Conservation (phyloP, 129 eudicot species). For the Centella asiatica region DNA sequence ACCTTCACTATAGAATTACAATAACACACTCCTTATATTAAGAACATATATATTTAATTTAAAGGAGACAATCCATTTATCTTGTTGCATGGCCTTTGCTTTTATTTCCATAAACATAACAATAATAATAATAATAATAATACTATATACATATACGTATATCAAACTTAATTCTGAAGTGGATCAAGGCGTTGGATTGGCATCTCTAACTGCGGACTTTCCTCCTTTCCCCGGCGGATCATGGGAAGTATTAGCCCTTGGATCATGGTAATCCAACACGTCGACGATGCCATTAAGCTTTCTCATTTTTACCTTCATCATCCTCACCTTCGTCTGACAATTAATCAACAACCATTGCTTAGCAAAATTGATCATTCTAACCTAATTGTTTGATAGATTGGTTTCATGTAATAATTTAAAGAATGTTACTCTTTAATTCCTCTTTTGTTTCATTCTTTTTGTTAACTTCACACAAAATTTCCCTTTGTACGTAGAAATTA, state of each 20-base stretch:
- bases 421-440: too few species aligned
- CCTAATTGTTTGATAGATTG: too few species aligned
- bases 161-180: background rate
- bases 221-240: conserved; percentile 2
- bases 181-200: background rate
- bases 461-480: too few species aligned
- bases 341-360: background rate
- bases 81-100: background rate
- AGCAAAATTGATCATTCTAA: background rate
- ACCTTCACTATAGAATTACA: too few species aligned
- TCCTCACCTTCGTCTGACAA: background rate
- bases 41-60: background rate
- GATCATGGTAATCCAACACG: conserved; percentile 9
- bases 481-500: too few species aligned
- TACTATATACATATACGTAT: background rate
- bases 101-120: background rate
- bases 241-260: background rate
- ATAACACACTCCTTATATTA: background rate
- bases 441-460: too few species aligned
- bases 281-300: background rate
- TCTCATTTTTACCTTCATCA: background rate
- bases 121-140: too few species aligned
- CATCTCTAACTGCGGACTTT: background rate
- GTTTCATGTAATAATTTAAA: too few species aligned
- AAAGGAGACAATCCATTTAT: background rate